Evolutionary conservation across 2,329 filamentous ascomycete genomes (phyloP).

Genomic region (Trichoderma simmonsii): DNA sequence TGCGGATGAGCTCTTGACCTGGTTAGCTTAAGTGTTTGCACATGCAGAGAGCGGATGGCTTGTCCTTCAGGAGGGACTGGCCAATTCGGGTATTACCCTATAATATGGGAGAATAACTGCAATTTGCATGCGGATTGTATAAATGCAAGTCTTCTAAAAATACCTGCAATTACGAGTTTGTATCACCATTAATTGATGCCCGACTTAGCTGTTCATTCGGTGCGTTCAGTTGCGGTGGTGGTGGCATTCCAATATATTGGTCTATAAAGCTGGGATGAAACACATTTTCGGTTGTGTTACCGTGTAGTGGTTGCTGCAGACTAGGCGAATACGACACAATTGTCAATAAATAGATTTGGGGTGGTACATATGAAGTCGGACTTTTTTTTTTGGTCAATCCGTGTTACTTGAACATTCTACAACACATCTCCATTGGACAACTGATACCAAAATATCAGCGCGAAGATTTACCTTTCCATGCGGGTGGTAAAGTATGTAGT

Average conservation of each 20-base stretch:
- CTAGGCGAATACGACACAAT: neutral
- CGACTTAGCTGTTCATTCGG: neutral
- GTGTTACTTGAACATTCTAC: neutral
- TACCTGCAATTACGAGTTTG: neutral
- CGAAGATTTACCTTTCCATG: neutral
- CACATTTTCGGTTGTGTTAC: neutral
- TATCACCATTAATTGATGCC: neutral
- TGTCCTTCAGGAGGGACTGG: neutral
- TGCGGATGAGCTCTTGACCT: neutral
- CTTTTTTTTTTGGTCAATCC: neutral
- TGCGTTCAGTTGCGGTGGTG: neutral
- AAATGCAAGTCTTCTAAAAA: neutral
- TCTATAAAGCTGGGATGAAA: neutral
- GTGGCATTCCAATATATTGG: neutral
- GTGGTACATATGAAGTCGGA: neutral
- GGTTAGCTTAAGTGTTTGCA: neutral
- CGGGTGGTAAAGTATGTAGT: neutral
- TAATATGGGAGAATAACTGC: neutral
- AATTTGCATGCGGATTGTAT: neutral
- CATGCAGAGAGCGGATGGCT: neutral
- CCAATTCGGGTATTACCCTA: neutral
- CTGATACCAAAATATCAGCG: neutral
- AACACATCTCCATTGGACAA: neutral
- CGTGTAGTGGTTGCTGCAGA: neutral
- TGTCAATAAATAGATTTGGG: neutral